A percentile compares a stretch with the other conserved stretches of the same genome.
These are phyloP conservation scores for Talaromyces thailandensis DNA, from an alignment of 495 filamentous ascomycete genomes.

Conservation along the genomic window DNA sequence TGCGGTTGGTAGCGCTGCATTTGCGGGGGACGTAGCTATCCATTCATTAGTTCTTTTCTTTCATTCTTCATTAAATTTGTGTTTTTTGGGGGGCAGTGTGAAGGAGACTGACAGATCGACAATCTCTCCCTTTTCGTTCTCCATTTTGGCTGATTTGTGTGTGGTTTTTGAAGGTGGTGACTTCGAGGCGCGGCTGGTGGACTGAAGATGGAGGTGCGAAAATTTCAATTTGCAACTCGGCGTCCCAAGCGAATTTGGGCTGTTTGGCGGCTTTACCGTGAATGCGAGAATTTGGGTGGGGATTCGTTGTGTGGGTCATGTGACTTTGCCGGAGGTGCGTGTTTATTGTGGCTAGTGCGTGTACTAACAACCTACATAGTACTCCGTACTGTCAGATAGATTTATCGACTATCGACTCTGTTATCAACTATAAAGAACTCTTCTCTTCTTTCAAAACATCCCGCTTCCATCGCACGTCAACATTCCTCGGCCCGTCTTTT, in stretches of 20 bases:
- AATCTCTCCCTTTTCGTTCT: slow-evolving; percentile 97
- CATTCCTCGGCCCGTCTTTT: slow-evolving; percentile 44
- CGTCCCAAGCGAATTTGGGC: background rate
- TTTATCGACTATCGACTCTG: background rate
- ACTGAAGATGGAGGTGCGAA: background rate
- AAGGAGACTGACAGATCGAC: slow-evolving; percentile 79
- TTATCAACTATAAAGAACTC: slow-evolving; percentile 19
- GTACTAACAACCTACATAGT: no score
- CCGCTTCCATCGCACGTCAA: slow-evolving; percentile 45
- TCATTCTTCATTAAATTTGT: background rate
- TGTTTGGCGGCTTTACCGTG: slow-evolving; percentile 10
- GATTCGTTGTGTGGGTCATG: slow-evolving; percentile 39
- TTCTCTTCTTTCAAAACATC: slow-evolving; percentile 31
- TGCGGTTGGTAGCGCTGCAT: slow-evolving; percentile 90
- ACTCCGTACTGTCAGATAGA: no score
- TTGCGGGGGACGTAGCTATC: slow-evolving; percentile 96
- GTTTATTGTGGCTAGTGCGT: background rate
- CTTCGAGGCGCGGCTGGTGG: slow-evolving; percentile 5
- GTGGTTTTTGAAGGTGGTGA: slow-evolving; percentile 21
- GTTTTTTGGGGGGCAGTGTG: slow-evolving; percentile 3
- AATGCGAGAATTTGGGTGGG: background rate
- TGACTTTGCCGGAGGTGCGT: slow-evolving; percentile 20
- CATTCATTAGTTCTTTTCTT: slow-evolving; percentile 9
- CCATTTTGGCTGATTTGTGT: slow-evolving; percentile 58
- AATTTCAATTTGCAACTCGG: slow-evolving; percentile 7